Conservation (phyloP, 2,329 filamentous ascomycete genomes). For the Beauveria bassiana region DNA sequence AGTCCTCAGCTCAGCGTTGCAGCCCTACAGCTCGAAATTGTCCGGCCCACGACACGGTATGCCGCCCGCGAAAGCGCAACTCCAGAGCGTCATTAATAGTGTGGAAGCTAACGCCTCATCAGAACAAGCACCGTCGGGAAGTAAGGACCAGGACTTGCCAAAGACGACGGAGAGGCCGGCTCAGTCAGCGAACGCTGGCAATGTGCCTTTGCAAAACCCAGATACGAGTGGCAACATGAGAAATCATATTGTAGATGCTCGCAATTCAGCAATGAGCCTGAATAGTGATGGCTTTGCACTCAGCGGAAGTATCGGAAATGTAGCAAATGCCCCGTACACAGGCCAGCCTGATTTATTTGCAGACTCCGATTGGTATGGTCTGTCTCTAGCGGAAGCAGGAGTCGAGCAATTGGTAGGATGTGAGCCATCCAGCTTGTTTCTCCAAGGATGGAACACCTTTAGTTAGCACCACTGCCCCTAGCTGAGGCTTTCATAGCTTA, state of each 20-base stretch:
- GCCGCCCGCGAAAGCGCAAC: not conserved
- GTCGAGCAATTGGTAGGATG: slow-evolving; percentile 4
- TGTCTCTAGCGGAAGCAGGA: not conserved
- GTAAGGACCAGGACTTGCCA: not conserved
- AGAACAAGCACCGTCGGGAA: not conserved
- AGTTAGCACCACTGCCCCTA: not conserved
- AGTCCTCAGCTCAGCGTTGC: not conserved
- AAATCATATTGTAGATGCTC: not conserved
- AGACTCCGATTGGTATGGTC: not conserved
- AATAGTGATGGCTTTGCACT: not conserved
- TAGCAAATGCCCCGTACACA: not conserved
- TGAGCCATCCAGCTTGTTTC: not conserved
- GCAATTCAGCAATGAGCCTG: not conserved
- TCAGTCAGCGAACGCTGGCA: not conserved
- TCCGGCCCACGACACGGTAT: not conserved
- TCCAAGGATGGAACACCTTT: not conserved
- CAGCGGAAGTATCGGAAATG: not conserved
- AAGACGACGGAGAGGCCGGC: not conserved
- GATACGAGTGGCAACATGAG: not conserved
- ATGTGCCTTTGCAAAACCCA: not conserved
- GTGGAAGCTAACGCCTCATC: not conserved
- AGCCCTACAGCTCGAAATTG: not conserved
- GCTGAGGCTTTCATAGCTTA: no score
- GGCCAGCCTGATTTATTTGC: not conserved
- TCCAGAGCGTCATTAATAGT: not conserved